A percentile compares a stretch with the other conserved stretches of the same genome.
Conservation (phyloP, 345 rosid genomes). For the Populus tremula region DNA sequence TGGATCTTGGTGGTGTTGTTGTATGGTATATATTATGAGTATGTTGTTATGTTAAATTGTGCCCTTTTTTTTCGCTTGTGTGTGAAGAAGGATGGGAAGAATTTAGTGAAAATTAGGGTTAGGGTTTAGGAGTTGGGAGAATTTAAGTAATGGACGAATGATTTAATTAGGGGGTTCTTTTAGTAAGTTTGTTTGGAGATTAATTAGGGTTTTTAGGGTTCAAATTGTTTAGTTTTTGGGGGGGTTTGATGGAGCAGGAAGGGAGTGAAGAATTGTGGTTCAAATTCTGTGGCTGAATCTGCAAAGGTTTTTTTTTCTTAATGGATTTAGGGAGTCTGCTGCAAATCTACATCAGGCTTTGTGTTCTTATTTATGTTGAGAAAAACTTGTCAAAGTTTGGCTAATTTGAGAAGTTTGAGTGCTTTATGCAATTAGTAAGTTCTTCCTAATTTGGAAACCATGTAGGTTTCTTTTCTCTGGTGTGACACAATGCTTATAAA, state of each 20-base stretch:
- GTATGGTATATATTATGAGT: conserved; percentile 15
- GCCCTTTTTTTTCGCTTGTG: conserved; percentile 33
- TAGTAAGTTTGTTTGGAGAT: conserved; percentile 33
- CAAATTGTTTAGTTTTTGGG: conserved; percentile 28
- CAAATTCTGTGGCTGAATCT: neutral
- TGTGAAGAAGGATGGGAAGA: conserved; percentile 35
- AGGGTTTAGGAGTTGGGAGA: conserved; percentile 24
- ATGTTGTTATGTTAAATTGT: conserved; percentile 20
- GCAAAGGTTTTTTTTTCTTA: conserved; percentile 3
- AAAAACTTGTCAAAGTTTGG: conserved; percentile 4
- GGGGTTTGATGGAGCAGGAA: conserved; percentile 10
- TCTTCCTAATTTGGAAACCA: conserved; percentile 11
- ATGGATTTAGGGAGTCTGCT: neutral
- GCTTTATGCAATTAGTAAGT: neutral
- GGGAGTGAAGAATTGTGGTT: conserved; percentile 15
- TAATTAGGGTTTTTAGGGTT: conserved; percentile 32
- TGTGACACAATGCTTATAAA: neutral
- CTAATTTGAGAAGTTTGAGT: conserved; percentile 13
- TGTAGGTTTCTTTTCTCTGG: conserved; percentile 8
- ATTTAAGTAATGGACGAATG: conserved; percentile 16
- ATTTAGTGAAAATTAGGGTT: conserved; percentile 36
- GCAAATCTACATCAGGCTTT: neutral
- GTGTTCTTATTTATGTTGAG: neutral
- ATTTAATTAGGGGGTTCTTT: conserved; percentile 29
- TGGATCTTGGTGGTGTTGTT: conserved; percentile 15